Percentiles rank a stretch among this genome's conserved stretches.
These are phyloP conservation scores for baker's yeast (Saccharomyces cerevisiae) DNA, from an alignment of 805 yeast species.

Conservation along the genomic window DNA sequence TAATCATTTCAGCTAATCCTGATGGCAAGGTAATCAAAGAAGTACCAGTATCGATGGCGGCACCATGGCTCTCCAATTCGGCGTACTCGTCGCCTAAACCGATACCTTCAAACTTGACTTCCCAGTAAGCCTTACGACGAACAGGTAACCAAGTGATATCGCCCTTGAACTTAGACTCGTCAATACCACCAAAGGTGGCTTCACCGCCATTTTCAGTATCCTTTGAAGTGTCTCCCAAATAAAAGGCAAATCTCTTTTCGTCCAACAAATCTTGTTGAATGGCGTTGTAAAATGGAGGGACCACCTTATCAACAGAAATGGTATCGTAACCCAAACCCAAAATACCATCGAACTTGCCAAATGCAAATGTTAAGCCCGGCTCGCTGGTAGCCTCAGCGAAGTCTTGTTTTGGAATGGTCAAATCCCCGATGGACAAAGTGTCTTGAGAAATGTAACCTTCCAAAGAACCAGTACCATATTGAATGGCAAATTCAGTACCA, in stretches of 20 bases:
- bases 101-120: slow-evolving; percentile 85
- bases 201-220: slow-evolving; percentile 68
- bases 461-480: slow-evolving; percentile 87
- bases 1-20: slow-evolving; percentile 89
- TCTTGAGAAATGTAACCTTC: slow-evolving; percentile 92
- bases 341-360: slow-evolving; percentile 97
- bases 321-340: slow-evolving; percentile 91
- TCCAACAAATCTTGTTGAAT: slow-evolving; percentile 74
- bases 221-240: slow-evolving; percentile 76
- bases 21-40: slow-evolving; percentile 92
- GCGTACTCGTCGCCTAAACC: slow-evolving; percentile 91
- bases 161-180: slow-evolving; percentile 66
- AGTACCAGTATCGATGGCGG: slow-evolving; percentile 98
- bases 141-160: slow-evolving; percentile 93
- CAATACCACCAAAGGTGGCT: slow-evolving; percentile 93
- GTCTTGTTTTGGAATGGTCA: slow-evolving; percentile 78
- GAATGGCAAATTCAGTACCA: slow-evolving; percentile 78
- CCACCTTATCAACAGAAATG: slow-evolving; percentile 79
- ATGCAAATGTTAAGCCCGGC: slow-evolving; percentile 96
- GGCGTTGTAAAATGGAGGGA: slow-evolving; percentile 92
- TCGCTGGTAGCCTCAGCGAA: slow-evolving; percentile 96
- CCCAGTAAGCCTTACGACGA: slow-evolving; percentile 99
- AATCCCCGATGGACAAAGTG: slow-evolving; percentile 61
- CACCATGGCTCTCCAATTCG: slow-evolving; percentile 73
- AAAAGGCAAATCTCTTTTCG: slow-evolving; percentile 78